phyloP scores from a whole-genome alignment of 1,284 basidiomycete species.

The Puccinia polysora region DNA sequence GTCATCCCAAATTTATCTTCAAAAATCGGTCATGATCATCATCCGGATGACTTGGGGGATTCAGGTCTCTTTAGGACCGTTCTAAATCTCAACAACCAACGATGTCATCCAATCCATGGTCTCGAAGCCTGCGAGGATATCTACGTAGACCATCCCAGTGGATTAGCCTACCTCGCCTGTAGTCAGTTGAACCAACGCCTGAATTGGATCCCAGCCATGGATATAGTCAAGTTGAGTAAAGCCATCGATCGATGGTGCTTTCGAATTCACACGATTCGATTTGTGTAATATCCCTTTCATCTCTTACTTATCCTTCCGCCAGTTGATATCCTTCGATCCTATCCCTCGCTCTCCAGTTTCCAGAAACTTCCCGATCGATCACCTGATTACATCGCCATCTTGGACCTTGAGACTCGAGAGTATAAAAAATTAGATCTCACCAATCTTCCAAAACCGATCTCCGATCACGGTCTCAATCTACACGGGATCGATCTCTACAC shows the following conservation, averaged over 20 bases:
- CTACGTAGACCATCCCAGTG: background rate
- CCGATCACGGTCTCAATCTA: background rate
- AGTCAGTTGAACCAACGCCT: background rate
- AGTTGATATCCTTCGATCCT: no score
- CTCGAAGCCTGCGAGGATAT: slow-evolving; percentile 23
- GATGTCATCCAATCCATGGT: background rate
- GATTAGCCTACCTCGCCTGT: slow-evolving; percentile 18
- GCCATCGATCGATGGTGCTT: background rate
- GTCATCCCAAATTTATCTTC: no score
- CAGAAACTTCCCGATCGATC: background rate
- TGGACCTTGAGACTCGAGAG: background rate
- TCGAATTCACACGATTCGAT: no score
- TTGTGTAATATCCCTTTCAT: no score
- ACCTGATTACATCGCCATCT: slow-evolving; percentile 4
- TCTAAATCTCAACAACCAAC: slow-evolving; percentile 5
- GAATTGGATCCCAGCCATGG: slow-evolving; percentile 20
- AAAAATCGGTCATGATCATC: no score
- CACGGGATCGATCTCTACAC: slow-evolving; percentile 10
- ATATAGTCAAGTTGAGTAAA: background rate
- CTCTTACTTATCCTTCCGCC: background rate
- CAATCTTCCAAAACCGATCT: slow-evolving; percentile 4
- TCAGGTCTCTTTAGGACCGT: slow-evolving; percentile 10
- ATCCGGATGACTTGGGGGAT: no score
- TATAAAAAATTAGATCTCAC: background rate
- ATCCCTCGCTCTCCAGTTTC: background rate